phyloP scores from a whole-genome alignment of 495 filamentous ascomycete genomes.

The Hypomontagnella monticulosa region DNA sequence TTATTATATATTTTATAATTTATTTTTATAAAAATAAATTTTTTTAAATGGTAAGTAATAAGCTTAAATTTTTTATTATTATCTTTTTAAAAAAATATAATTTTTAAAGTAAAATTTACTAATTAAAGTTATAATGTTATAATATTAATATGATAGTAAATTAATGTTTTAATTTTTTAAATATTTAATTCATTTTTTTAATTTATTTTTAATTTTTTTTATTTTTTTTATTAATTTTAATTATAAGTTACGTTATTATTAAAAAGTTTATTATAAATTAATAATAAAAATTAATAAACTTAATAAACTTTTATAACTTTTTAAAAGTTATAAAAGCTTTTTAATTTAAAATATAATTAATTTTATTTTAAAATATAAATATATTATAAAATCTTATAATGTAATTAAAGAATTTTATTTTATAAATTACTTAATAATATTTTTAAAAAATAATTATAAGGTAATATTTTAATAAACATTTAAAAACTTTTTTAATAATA shows the following conservation, averaged over 20 bases:
- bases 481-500: too few species aligned
- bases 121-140: background rate
- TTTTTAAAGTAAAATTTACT: background rate
- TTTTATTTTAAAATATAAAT: background rate
- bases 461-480: background rate
- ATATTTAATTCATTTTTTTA: background rate
- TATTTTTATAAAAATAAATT: background rate
- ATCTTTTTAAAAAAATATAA: constrained; percentile 1
- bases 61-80: background rate
- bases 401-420: background rate
- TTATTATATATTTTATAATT: background rate
- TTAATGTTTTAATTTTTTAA: background rate
- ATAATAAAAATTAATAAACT: background rate
- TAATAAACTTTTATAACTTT: background rate
- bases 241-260: background rate
- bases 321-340: background rate
- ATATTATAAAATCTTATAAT: background rate
- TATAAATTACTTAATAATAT: background rate
- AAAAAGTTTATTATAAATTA: background rate
- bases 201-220: background rate
- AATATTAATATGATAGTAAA: background rate
- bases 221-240: background rate
- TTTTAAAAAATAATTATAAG: background rate
- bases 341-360: background rate
- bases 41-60: background rate